Conservation (phyloP, 2,329 filamentous ascomycete species). For the Fonsecaea monophora region DNA sequence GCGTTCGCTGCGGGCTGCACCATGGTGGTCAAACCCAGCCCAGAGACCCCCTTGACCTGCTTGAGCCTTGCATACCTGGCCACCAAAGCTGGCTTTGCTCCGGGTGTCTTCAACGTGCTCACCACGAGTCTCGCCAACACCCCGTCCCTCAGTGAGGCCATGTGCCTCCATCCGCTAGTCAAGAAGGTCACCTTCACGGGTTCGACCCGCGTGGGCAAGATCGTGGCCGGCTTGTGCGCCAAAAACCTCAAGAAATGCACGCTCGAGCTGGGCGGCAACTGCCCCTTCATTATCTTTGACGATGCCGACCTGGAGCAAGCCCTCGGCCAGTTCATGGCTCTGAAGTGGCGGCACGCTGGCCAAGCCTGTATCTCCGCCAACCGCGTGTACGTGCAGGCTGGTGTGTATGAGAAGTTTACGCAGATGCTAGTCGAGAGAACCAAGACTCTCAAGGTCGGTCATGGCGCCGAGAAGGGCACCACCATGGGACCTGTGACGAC, state of each 20-base stretch:
- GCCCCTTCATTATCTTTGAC: constrained; percentile 69
- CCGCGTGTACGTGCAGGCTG: constrained; percentile 53
- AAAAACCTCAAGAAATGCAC: constrained; percentile 70
- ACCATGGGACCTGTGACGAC: constrained; percentile 69
- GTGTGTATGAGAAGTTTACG: constrained; percentile 60
- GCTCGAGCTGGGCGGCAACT: constrained; percentile 69
- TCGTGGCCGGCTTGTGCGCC: constrained; percentile 66
- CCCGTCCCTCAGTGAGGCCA: constrained; percentile 52
- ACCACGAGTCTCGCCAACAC: constrained; percentile 58
- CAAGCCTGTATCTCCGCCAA: constrained; percentile 57
- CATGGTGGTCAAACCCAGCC: constrained; percentile 75
- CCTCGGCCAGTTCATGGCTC: constrained; percentile 48
- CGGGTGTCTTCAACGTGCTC: constrained; percentile 67
- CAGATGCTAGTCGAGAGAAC: constrained; percentile 61
- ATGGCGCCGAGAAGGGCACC: constrained; percentile 61
- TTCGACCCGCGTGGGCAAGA: constrained; percentile 66
- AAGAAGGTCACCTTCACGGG: constrained; percentile 69
- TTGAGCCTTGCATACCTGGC: constrained; percentile 62
- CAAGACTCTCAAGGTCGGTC: constrained; percentile 63
- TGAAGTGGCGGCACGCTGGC: constrained; percentile 53
- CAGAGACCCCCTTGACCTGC: constrained; percentile 68
- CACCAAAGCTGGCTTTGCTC: constrained; percentile 62
- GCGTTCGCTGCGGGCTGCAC: constrained; percentile 75
- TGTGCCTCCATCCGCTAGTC: constrained; percentile 63
- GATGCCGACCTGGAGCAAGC: constrained; percentile 65